Conservation (phyloP, 2,329 filamentous ascomycete species). For the Fusarium luffae region DNA sequence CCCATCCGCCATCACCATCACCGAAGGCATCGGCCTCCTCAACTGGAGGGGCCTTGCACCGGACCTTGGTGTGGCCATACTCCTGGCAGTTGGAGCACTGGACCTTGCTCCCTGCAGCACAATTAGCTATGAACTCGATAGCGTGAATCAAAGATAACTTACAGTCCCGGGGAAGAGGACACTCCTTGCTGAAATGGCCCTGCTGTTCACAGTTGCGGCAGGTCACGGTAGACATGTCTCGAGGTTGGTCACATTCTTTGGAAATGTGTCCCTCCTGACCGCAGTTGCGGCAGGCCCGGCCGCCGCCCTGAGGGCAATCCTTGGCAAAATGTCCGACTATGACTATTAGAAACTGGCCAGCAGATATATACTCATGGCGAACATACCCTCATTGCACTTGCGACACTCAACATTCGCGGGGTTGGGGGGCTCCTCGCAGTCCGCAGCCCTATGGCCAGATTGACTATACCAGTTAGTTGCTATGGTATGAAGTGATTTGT, state of each 20-base stretch:
- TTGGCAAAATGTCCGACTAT: slow-evolving; percentile 70
- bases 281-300: slow-evolving; percentile 69
- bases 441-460: slow-evolving; percentile 61
- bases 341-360: slow-evolving; percentile 13
- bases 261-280: slow-evolving; percentile 69
- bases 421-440: slow-evolving; percentile 70
- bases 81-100: slow-evolving; percentile 54
- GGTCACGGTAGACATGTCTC: slow-evolving; percentile 58
- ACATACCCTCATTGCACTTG: slow-evolving; percentile 70
- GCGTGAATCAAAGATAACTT: slow-evolving; percentile 25
- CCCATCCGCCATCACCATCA: slow-evolving; percentile 18
- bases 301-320: slow-evolving; percentile 72
- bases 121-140: slow-evolving; percentile 26
- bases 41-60: slow-evolving; percentile 50
- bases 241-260: slow-evolving; percentile 62
- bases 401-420: slow-evolving; percentile 72
- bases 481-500: background rate
- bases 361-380: too few relatives aligned
- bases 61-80: slow-evolving; percentile 54
- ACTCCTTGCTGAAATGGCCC: slow-evolving; percentile 73
- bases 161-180: slow-evolving; percentile 64
- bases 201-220: slow-evolving; percentile 71
- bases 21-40: slow-evolving; percentile 34
- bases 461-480: slow-evolving; percentile 50
- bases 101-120: slow-evolving; percentile 52